A percentile compares a stretch with the other conserved stretches of the same genome.
phyloP scores from a whole-genome alignment of 2,329 filamentous ascomycete species.

The Hypomyces perniciosus region DNA sequence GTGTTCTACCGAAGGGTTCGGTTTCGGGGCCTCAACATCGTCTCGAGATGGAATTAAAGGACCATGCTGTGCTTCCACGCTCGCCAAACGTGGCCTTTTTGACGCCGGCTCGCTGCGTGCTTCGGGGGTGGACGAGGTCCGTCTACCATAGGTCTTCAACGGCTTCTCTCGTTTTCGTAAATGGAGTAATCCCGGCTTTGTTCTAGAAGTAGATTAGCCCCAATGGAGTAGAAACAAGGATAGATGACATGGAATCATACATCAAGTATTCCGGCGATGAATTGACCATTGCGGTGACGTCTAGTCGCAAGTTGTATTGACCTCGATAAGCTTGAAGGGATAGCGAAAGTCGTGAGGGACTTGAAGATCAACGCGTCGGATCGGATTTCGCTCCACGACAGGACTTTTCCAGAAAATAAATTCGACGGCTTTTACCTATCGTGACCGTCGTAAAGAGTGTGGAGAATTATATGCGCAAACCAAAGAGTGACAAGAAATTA shows the following conservation, averaged over 20 bases:
- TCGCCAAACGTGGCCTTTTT: conserved; percentile 21
- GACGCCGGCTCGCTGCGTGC: conserved; percentile 19
- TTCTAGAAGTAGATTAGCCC: conserved; percentile 21
- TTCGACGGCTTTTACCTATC: no score
- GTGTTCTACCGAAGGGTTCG: not conserved
- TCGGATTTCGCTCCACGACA: no score
- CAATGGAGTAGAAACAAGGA: not conserved
- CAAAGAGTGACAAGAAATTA: no score
- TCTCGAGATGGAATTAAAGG: not conserved
- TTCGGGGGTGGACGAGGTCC: conserved; percentile 20
- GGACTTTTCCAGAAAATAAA: no score
- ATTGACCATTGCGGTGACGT: conserved; percentile 14
- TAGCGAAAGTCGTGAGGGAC: no score
- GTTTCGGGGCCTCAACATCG: not conserved
- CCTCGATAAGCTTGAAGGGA: not conserved
- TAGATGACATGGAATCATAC: conserved; percentile 10
- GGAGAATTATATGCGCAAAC: no score
- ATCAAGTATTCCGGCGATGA: conserved; percentile 27
- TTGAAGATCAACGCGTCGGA: no score
- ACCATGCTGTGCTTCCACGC: not conserved
- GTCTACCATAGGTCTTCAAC: conserved; percentile 37
- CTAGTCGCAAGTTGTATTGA: no score
- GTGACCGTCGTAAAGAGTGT: no score
- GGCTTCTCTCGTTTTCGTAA: conserved; percentile 28
- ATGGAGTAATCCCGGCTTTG: conserved; percentile 22